Evolutionary conservation across 305 asterid species (phyloP).

Genomic region (Andrographis paniculata): DNA sequence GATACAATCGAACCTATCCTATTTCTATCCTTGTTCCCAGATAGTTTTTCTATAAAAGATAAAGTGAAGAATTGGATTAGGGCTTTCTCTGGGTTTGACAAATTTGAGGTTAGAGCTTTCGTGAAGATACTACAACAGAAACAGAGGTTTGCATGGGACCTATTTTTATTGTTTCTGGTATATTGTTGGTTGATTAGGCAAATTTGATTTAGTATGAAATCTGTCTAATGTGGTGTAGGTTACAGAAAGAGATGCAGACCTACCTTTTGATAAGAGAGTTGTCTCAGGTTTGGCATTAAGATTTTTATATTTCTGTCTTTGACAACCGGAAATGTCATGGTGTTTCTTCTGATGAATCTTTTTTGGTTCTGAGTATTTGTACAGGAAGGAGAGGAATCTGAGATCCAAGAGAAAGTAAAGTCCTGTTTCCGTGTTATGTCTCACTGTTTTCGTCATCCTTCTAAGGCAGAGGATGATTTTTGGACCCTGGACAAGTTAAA

Average conservation of each 20-base stretch:
- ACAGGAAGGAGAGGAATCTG: constrained; percentile 77
- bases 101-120: constrained; percentile 86
- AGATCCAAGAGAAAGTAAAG: constrained; percentile 66
- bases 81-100: constrained; percentile 74
- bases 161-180: constrained; percentile 6
- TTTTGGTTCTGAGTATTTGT: too few species aligned
- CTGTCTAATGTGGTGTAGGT: too few species aligned
- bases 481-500: constrained; percentile 78
- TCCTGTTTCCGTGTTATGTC: constrained; percentile 87
- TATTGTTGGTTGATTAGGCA: constrained; percentile 5
- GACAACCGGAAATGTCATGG: too few species aligned
- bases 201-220: constrained; percentile 14
- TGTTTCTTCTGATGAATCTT: too few species aligned
- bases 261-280: constrained; percentile 66
- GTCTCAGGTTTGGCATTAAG: constrained; percentile 55
- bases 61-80: constrained; percentile 70
- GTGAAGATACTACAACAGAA: constrained; percentile 97
- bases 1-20: constrained; percentile 77
- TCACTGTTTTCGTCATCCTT: constrained; percentile 74
- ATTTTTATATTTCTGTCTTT: constrained; percentile 18
- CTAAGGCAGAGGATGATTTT: constrained; percentile 79
- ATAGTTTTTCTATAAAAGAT: constrained; percentile 62
- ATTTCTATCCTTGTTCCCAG: constrained; percentile 69
- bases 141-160: constrained; percentile 56
- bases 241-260: constrained; percentile 87